A percentile compares a stretch with the other conserved stretches of the same genome.
These are phyloP conservation scores for Ceratocystis variospora DNA, from an alignment of 2,329 filamentous ascomycete species.

Conservation along the genomic window DNA sequence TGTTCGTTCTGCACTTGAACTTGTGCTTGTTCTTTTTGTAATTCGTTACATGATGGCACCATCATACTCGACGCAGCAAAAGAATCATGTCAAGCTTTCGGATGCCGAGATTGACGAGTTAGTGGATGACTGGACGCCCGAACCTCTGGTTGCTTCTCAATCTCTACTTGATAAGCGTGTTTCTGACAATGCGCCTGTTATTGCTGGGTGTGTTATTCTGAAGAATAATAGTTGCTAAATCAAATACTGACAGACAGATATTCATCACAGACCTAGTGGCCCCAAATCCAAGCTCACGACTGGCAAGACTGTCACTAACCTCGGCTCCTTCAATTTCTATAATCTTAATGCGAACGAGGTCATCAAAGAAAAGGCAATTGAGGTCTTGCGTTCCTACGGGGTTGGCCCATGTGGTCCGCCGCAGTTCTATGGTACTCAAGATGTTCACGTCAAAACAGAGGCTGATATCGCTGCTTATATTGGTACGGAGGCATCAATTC, in stretches of 20 bases:
- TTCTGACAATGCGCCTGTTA: constrained; percentile 70
- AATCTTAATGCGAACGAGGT: constrained; percentile 89
- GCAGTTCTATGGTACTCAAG: constrained; percentile 95
- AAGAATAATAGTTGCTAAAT: not conserved
- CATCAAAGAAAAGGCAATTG: constrained; percentile 88
- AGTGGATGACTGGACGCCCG: constrained; percentile 90
- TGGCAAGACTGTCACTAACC: constrained; percentile 81
- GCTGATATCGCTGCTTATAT: constrained; percentile 82
- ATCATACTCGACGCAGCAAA: constrained; percentile 81
- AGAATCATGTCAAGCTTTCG: constrained; percentile 74
- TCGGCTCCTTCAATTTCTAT: constrained; percentile 94
- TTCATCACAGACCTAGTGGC: constrained; percentile 58
- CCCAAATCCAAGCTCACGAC: constrained; percentile 80
- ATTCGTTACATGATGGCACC: constrained; percentile 84
- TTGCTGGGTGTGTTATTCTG: constrained; percentile 54
- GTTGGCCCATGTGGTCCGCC: constrained; percentile 94
- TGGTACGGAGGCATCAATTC: constrained; percentile 76
- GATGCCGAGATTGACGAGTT: constrained; percentile 97
- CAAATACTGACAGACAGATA: not conserved
- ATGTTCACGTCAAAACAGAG: constrained; percentile 96
- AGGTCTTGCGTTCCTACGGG: constrained; percentile 85
- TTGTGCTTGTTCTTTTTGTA: constrained; percentile 89
- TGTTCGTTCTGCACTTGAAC: constrained; percentile 79
- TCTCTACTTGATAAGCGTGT: constrained; percentile 67
- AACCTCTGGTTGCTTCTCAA: constrained; percentile 67